These are phyloP conservation scores for Exophiala spinifera DNA, from an alignment of 2,329 filamentous ascomycete species.

Conservation along the genomic window DNA sequence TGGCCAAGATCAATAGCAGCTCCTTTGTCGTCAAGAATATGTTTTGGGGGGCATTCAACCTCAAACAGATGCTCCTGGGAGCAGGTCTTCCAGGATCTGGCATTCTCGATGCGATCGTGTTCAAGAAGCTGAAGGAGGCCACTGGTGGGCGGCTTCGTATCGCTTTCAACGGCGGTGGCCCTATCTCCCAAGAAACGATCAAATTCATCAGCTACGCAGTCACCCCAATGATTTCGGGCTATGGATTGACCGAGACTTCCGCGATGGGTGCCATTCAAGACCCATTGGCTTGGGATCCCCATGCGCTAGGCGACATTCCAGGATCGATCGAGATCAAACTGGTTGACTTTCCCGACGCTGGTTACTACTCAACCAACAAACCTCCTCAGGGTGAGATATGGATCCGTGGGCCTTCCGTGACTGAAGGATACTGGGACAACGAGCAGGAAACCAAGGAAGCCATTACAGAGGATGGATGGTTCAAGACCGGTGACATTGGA, in stretches of 20 bases:
- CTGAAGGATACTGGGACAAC: constrained; percentile 78
- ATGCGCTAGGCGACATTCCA: constrained; percentile 73
- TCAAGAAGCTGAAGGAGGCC: constrained; percentile 84
- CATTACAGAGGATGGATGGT: constrained; percentile 85
- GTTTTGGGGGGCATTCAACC: constrained; percentile 68
- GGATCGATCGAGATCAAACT: constrained; percentile 83
- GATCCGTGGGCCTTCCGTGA: constrained; percentile 74
- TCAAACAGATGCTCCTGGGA: constrained; percentile 60
- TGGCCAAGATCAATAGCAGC: constrained; percentile 70
- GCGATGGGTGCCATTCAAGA: constrained; percentile 61
- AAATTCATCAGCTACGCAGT: constrained; percentile 89
- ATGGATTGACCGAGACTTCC: constrained; percentile 90
- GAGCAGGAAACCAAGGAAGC: constrained; percentile 77
- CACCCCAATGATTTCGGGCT: constrained; percentile 90
- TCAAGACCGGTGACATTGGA: constrained; percentile 94
- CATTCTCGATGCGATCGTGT: constrained; percentile 77
- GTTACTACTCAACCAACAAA: constrained; percentile 70
- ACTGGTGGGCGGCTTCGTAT: constrained; percentile 87
- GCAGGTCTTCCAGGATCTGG: constrained; percentile 57
- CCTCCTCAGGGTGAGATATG: constrained; percentile 90
- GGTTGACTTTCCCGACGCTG: constrained; percentile 84
- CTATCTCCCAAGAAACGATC: constrained; percentile 81
- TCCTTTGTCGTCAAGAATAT: constrained; percentile 69
- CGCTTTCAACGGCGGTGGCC: constrained; percentile 91
- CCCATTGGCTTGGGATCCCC: constrained; percentile 77